Conservation (phyloP, 164 flowering plant genomes). For the Sextonia rubra region DNA sequence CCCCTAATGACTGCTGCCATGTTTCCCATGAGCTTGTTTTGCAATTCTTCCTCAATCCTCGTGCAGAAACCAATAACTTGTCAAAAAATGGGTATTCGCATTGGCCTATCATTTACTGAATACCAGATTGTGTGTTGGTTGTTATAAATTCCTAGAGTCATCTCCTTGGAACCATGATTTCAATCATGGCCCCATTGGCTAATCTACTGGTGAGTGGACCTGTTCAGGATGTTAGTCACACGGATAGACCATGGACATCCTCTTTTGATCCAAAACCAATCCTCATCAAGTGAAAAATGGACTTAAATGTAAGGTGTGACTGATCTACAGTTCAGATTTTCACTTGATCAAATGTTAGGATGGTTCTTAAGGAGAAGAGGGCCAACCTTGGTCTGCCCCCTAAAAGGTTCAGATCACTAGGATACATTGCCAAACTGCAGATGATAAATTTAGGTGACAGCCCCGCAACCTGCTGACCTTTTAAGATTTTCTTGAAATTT, state of each 20-base stretch:
- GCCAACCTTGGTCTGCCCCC: too few species aligned
- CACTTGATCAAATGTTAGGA: too few species aligned
- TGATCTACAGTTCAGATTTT: too few species aligned
- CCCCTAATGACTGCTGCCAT: neutral
- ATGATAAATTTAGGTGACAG: too few species aligned
- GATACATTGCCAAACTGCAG: too few species aligned
- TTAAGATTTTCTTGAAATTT: too few species aligned
- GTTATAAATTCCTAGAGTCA: neutral
- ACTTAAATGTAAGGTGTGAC: neutral
- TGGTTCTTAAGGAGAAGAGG: too few species aligned
- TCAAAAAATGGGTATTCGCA: neutral
- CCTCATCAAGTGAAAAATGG: neutral
- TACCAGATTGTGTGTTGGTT: neutral
- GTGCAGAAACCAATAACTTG: neutral
- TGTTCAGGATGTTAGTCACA: neutral
- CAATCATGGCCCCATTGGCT: too few species aligned
- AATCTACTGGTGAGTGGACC: too few species aligned
- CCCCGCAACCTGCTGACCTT: too few species aligned
- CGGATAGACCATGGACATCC: neutral
- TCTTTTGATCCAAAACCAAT: neutral
- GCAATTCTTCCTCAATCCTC: neutral
- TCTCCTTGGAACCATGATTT: neutral
- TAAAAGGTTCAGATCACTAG: too few species aligned
- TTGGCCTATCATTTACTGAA: neutral
- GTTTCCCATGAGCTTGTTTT: neutral